Evolutionary conservation across 306 rosid genomes (phyloP), one percentile per base, ranked within the genome.

Genomic region (Prunus kanzakura): DNA sequence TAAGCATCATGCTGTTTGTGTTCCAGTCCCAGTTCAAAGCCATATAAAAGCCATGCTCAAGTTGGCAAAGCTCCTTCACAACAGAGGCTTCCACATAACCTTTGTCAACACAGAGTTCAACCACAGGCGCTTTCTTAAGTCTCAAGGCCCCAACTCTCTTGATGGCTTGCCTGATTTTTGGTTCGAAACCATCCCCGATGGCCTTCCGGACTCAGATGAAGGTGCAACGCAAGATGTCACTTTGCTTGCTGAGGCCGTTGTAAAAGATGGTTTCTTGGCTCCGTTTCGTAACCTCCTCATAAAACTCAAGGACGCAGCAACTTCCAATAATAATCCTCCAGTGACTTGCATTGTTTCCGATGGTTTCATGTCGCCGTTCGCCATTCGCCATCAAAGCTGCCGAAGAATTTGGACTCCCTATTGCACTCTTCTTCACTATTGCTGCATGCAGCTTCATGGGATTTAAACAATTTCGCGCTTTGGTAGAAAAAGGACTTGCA

Each of bases 81-180:
- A 29, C 0, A 47, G 15, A 63, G 62, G 78, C 0, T 74, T 74
- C 5, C 61, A 74, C 11, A 63, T 74, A 6, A 74, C 69, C 69
- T 74, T 74, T 19, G 69, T 62, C 61, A 62, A 74, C 61, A 45
- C 70, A 45, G 61, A 74, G 35, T 74, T 62, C 78, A 74, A 63
- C 32, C 78, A 74, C 62, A 63, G 8, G 2, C 63, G 51, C 20
- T 74, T 74, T 23, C 70, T 74, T 11, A 47, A 62, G n/a, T 74
- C 51, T 10, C 45, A 12, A 7, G 71, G 61, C 9, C 61, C 78
- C 29, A 5, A 72, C 9, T 38, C 66, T n/a, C 50, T 72, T 1
- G 20, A 72, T 16, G 66, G 65, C 22, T 12, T 72, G 35, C 76
- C 76, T 2, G 55, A 72, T 22, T 72, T 72, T 38, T 41, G 3